Evolutionary conservation across 1,139 yeast species (phyloP).

Genomic region (Debaryomyces robertsiae): DNA sequence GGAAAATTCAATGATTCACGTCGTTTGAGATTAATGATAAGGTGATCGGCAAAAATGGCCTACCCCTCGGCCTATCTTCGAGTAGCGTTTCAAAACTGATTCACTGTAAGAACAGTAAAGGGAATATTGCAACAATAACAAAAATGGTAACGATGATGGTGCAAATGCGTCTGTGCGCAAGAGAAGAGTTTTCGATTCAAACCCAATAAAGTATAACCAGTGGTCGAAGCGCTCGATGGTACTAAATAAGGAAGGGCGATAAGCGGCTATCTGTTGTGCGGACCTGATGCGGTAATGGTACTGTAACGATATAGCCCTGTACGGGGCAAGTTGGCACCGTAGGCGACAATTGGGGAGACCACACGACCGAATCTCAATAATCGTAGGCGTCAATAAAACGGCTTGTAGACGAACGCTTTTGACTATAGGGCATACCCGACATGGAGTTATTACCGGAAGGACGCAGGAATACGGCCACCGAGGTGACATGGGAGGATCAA

Average conservation of each 20-base stretch:
- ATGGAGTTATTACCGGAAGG: conserved; percentile 69
- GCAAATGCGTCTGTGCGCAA: too few relatives aligned
- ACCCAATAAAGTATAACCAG: too few relatives aligned
- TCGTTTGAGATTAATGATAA: not conserved
- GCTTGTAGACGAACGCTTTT: too few relatives aligned
- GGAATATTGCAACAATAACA: not conserved
- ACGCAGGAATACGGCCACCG: conserved; percentile 62
- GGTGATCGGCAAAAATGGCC: not conserved
- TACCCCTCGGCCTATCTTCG: not conserved
- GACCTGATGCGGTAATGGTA: too few relatives aligned
- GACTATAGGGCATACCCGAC: conserved; percentile 1
- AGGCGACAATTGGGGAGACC: too few relatives aligned
- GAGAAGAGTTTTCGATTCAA: too few relatives aligned
- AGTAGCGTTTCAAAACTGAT: not conserved
- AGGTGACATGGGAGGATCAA: conserved; percentile 89
- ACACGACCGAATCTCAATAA: conserved; percentile 3
- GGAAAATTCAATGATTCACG: not conserved
- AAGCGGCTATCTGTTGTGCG: too few relatives aligned
- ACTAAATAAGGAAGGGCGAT: too few relatives aligned
- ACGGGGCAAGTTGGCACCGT: too few relatives aligned
- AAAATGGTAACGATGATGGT: too few relatives aligned
- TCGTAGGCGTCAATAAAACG: not conserved
- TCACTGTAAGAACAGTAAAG: not conserved
- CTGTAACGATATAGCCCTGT: too few relatives aligned
- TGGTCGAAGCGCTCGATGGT: too few relatives aligned